A percentile compares a stretch with the other conserved stretches of the same genome.
phyloP scores from a whole-genome alignment of 345 rosid genomes.

The Pistacia atlantica region DNA sequence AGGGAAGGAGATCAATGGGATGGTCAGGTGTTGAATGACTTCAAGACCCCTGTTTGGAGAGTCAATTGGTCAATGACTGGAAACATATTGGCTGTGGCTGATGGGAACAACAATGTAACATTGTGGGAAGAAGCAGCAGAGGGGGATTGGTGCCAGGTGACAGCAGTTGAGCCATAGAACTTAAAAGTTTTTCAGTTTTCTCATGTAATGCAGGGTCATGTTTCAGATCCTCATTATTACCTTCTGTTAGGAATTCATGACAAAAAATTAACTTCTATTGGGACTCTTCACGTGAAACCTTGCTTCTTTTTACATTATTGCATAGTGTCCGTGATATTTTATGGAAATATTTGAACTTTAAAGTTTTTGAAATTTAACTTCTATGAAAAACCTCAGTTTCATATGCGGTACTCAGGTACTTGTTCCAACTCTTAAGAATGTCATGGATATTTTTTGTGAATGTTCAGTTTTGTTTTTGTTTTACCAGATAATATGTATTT shows the following conservation, averaged over 20 bases:
- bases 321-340: background rate
- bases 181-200: background rate
- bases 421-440: background rate
- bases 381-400: background rate
- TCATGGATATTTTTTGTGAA: background rate
- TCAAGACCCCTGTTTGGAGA: constrained; percentile 23
- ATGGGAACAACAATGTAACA: constrained; percentile 24
- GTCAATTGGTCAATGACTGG: constrained; percentile 30
- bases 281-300: background rate
- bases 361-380: constrained; percentile 3
- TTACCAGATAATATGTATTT: background rate
- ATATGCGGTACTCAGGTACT: background rate
- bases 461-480: background rate
- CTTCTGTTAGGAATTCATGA: background rate
- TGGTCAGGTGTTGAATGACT: constrained; percentile 26
- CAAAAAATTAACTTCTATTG: background rate
- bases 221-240: background rate
- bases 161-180: constrained; percentile 15
- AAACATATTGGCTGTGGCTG: constrained; percentile 29
- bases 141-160: constrained; percentile 27
- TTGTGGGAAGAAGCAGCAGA: constrained; percentile 27
- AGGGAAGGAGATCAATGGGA: constrained; percentile 32
- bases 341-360: background rate
- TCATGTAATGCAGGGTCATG: constrained; percentile 1
- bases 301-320: background rate